Evolutionary conservation across 345 rosid species (phyloP).

Genomic region (Hypericum androsaemum): DNA sequence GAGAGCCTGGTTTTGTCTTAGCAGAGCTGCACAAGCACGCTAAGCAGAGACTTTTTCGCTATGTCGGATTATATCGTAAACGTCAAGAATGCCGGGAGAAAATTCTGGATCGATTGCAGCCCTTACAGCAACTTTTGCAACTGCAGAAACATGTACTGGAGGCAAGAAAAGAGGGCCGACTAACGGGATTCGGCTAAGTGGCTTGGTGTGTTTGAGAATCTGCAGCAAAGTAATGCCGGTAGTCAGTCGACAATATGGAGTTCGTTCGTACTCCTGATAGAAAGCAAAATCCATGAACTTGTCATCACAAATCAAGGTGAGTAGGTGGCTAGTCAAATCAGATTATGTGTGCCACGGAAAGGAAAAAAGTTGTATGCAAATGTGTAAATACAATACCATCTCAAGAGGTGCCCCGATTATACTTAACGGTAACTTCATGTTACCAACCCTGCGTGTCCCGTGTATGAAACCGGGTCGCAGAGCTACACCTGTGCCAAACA

Average conservation of each 20-base stretch:
- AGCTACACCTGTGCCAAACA: constrained; percentile 28
- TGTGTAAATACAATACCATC: constrained; percentile 29
- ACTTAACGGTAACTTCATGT: constrained; percentile 39
- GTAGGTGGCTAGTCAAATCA: no score
- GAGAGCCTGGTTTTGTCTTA: no score
- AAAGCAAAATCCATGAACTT: background rate
- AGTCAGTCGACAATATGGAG: background rate
- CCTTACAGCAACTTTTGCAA: constrained; percentile 48
- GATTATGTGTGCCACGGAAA: background rate
- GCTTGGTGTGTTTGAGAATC: constrained; percentile 43
- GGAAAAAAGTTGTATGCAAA: background rate
- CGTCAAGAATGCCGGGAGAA: constrained; percentile 45
- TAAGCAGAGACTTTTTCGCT: constrained; percentile 11
- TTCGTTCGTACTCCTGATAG: no score
- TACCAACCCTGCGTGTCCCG: constrained; percentile 45
- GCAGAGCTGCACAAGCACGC: no score
- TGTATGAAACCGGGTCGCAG: constrained; percentile 64
- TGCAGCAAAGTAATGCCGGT: constrained; percentile 13
- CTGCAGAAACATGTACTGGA: constrained; percentile 40
- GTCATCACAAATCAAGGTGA: background rate
- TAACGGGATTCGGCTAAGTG: constrained; percentile 34
- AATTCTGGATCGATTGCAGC: constrained; percentile 42
- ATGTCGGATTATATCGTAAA: constrained; percentile 34
- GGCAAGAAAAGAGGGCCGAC: constrained; percentile 50
- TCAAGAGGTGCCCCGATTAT: constrained; percentile 53